Conservation (phyloP, 495 filamentous ascomycete species). For the Haplographium delicatum region DNA sequence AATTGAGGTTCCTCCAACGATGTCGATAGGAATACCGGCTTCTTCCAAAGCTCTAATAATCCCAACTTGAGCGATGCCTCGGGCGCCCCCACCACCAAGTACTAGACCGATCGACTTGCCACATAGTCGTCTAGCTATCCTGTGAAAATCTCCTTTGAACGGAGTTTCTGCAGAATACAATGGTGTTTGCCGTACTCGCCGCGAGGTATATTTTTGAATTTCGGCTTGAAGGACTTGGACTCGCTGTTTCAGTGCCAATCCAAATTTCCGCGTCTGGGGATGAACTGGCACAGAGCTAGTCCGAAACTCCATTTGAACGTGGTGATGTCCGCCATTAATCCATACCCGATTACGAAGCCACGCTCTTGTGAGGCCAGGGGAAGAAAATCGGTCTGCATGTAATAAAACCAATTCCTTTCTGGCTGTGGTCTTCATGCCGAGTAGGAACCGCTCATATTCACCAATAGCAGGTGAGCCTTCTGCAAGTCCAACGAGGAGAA, state of each 20-base stretch:
- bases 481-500: slow-evolving; percentile 85
- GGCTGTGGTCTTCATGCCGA: slow-evolving; percentile 96
- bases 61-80: slow-evolving; percentile 87
- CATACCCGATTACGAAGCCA: slow-evolving; percentile 94
- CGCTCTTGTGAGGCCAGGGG: slow-evolving; percentile 72
- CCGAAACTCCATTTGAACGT: slow-evolving; percentile 92
- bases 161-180: slow-evolving; percentile 87
- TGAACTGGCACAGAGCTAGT: slow-evolving; percentile 72
- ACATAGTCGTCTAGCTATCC: slow-evolving; percentile 83
- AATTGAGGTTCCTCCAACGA: slow-evolving; percentile 94
- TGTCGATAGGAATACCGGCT: slow-evolving; percentile 92
- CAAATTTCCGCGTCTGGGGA: slow-evolving; percentile 69
- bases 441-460: slow-evolving; percentile 90
- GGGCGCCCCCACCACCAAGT: slow-evolving; percentile 85
- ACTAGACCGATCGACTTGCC: slow-evolving; percentile 94
- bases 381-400: slow-evolving; percentile 85
- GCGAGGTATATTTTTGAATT: slow-evolving; percentile 94
- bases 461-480: slow-evolving; percentile 87
- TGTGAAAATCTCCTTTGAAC: slow-evolving; percentile 95
- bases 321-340: slow-evolving; percentile 98
- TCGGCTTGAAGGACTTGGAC: slow-evolving; percentile 95
- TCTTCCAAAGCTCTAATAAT: slow-evolving; percentile 95
- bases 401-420: slow-evolving; percentile 92
- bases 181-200: slow-evolving; percentile 76
- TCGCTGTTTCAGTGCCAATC: slow-evolving; percentile 81